Base-by-base conservation (phyloP, 306 rosid genomes). In the Gynostemma pentaphyllum region DNA sequence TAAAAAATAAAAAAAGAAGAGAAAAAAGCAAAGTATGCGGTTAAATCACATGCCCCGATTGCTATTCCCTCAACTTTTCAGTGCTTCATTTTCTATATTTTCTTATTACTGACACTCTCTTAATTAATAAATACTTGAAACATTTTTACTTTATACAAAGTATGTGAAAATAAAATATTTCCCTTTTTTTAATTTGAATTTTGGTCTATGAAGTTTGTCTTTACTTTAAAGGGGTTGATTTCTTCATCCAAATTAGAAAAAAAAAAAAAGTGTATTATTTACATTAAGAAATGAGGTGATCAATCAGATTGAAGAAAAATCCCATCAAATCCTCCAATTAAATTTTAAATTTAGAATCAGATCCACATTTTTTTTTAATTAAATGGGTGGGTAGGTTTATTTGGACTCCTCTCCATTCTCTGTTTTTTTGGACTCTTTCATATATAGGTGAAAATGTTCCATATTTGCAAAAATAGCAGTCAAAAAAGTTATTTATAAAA, bases 181-280 rank as follows among this genome's bases (percentile, higher is more conserved):
- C 9, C 9, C 18, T 30, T 18, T 36, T 14, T n/a, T n/a, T 16
- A 1, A 9, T 2, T 18, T 1, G n/a, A 19, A 57, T 18, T 19
- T 57, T 57, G 45, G 36, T 57, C 18, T 57, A 57, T 57, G 16
- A 19, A 57, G 10, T 36, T 57, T 57, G 64, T 57, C 46, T 57
- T 52, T 36, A 57, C n/a, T 19, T 34, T 2, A 32, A 32, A 9
- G 44, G 27, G 16, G 32, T 4, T 34, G 32, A 34, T 34, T 57
- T 52, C 19, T 5, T n/a, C n/a, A n/a, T n/a, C n/a, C n/a, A n/a
- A n/a, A n/a, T n/a, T n/a, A n/a, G n/a, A n/a, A n/a, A 34, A 19
- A 10, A 0, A 10, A 12, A 21, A 12, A 37, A 16, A 37, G 21
- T 12, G 48, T 24, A 60, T 60, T 26, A 21, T 21, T 27, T 40